phyloP scores from a whole-genome alignment of 176 grass and related monocot genomes.

The Raddia guianensis region DNA sequence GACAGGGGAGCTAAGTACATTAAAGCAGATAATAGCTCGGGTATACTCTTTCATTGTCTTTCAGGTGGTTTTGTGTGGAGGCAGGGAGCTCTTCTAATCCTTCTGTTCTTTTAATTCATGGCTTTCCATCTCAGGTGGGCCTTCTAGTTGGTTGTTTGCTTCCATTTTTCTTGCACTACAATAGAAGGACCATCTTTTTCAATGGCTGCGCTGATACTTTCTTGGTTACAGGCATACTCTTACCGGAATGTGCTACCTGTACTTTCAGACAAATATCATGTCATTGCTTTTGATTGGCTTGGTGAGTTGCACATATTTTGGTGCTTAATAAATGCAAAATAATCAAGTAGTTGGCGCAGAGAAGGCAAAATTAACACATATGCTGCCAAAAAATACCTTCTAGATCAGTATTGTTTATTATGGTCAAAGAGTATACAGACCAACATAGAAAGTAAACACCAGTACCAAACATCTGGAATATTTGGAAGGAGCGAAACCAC shows the following conservation, averaged over 20 bases:
- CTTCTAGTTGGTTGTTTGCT: conserved; percentile 21
- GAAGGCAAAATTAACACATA: not conserved
- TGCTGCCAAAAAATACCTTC: not conserved
- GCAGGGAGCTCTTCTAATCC: conserved; percentile 71
- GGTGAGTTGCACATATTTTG: conserved; percentile 59
- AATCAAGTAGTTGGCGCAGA: conserved; percentile 9
- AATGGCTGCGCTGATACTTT: not conserved
- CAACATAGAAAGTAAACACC: not conserved
- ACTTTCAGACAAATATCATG: conserved; percentile 77
- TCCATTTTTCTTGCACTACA: conserved; percentile 20
- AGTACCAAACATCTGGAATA: not conserved
- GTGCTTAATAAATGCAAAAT: conserved; percentile 22
- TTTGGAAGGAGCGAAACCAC: too few species aligned
- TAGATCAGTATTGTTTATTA: conserved; percentile 17
- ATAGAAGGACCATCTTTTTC: not conserved
- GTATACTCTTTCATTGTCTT: conserved; percentile 21
- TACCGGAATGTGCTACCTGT: conserved; percentile 86
- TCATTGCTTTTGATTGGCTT: conserved; percentile 96
- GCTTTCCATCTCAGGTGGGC: conserved; percentile 88
- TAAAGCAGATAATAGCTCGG: conserved; percentile 16
- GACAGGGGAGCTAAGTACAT: conserved; percentile 19
- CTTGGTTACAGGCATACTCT: conserved; percentile 77
- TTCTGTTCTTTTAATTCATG: conserved; percentile 76
- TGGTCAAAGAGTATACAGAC: not conserved
- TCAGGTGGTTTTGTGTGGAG: conserved; percentile 90